Evolutionary conservation across 1,284 basidiomycete genomes (phyloP).

Genomic region (Leccinum solheimii): DNA sequence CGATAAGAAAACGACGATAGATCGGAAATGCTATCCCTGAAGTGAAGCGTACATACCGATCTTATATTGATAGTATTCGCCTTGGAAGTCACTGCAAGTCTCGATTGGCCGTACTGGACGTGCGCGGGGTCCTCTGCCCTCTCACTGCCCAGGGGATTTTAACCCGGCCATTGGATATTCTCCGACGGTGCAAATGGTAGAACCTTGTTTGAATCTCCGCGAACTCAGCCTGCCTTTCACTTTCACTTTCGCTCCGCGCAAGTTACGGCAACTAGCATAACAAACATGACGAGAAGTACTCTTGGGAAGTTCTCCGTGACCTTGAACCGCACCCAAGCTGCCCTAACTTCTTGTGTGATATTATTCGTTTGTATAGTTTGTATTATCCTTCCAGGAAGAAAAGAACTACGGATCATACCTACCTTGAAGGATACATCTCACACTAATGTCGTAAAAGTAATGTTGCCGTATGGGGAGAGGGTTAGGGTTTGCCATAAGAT

Average conservation of each 20-base stretch:
- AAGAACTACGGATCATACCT: not conserved
- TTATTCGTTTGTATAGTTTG: not conserved
- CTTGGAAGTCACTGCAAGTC: slow-evolving; percentile 54
- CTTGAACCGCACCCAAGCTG: not conserved
- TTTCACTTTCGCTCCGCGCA: slow-evolving; percentile 12
- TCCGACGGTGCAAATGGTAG: slow-evolving; percentile 26
- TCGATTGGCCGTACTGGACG: slow-evolving; percentile 50
- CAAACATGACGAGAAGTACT: not conserved
- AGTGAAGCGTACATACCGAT: not conserved
- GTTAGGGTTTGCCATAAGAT: not conserved
- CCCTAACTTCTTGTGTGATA: not conserved
- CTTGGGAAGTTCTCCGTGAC: not conserved
- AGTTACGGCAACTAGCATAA: slow-evolving; percentile 9
- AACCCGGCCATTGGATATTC: slow-evolving; percentile 48
- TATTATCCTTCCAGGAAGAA: not conserved
- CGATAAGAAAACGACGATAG: slow-evolving; percentile 10
- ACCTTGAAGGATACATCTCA: not conserved
- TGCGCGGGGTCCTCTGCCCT: slow-evolving; percentile 39
- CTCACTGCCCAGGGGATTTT: slow-evolving; percentile 44
- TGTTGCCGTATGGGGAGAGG: not conserved
- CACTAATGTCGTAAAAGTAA: not conserved
- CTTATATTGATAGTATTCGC: slow-evolving; percentile 30
- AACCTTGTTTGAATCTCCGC: not conserved
- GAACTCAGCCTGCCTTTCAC: not conserved
- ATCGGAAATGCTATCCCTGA: slow-evolving; percentile 7